Conservation (phyloP, 306 rosid species). For the Hippophae tibetana region DNA sequence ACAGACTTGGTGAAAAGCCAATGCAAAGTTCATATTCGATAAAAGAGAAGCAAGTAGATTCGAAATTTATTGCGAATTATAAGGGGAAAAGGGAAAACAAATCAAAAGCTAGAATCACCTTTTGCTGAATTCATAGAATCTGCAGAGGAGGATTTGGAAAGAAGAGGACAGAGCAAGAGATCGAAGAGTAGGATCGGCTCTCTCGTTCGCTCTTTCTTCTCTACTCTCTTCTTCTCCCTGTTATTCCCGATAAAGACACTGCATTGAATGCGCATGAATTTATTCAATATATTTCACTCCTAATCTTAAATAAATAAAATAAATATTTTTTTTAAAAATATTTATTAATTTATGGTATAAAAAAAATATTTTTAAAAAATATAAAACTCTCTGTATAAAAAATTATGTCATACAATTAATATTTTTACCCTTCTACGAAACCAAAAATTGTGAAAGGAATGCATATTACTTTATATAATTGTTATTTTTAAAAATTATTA, state of each 20-base stretch:
- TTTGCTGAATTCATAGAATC: constrained; percentile 1
- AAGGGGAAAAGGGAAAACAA: not conserved
- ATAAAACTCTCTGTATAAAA: too few species aligned
- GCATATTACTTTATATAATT: too few species aligned
- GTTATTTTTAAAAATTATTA: too few species aligned
- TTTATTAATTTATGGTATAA: too few species aligned
- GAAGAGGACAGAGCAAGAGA: constrained; percentile 19
- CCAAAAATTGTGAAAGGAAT: too few species aligned
- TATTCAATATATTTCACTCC: too few species aligned
- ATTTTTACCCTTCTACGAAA: too few species aligned
- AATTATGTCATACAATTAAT: too few species aligned
- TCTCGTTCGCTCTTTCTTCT: constrained; percentile 8
- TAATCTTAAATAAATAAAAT: too few species aligned
- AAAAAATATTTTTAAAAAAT: too few species aligned
- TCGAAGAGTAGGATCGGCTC: constrained; percentile 21
- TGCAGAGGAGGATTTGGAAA: constrained; percentile 12
- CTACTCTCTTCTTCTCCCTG: constrained; percentile 3
- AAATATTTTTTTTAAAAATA: too few species aligned
- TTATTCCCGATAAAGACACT: not conserved
- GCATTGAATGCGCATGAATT: too few species aligned
- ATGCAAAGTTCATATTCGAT: not conserved
- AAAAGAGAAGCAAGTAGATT: not conserved
- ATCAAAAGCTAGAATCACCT: not conserved
- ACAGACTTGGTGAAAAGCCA: not conserved
- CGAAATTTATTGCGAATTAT: not conserved